Percentiles rank a stretch among this genome's conserved stretches.
Evolutionary conservation across 768 basidiomycete genomes (phyloP).

Genomic region (Fibroporia radiculosa): DNA sequence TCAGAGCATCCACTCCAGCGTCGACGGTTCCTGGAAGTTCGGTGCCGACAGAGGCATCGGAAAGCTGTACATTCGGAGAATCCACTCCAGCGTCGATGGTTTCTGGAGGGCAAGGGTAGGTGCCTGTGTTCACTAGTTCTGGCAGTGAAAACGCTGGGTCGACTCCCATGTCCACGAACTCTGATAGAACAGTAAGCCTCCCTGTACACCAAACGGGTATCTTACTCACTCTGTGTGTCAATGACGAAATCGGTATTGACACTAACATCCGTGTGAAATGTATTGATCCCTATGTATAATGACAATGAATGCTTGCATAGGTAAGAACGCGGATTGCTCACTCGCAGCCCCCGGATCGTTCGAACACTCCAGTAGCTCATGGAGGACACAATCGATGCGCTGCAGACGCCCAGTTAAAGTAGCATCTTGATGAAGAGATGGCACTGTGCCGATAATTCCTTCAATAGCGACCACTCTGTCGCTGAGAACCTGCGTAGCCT

Average conservation of each 20-base stretch:
- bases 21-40: background rate
- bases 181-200: background rate
- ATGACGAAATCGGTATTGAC: background rate
- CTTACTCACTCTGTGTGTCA: too few relatives aligned
- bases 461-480: constrained; percentile 6
- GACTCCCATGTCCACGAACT: background rate
- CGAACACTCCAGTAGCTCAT: constrained; percentile 10
- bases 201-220: too few relatives aligned
- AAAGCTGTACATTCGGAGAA: constrained; percentile 1
- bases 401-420: constrained; percentile 2
- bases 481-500: constrained; percentile 3
- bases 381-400: constrained; percentile 8
- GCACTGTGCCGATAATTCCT: background rate
- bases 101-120: constrained; percentile 1
- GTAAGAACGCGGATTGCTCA: background rate
- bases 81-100: background rate
- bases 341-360: constrained; percentile 13
- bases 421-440: background rate
- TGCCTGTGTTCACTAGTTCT: background rate
- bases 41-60: constrained; percentile 10
- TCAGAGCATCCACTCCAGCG: background rate
- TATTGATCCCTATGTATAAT: background rate
- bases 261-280: background rate
- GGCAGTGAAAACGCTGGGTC: background rate
- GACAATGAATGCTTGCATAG: background rate